Evolutionary conservation across 2,329 filamentous ascomycete genomes (phyloP).

Genomic region (Phaeosphaeriaceae sp.): DNA sequence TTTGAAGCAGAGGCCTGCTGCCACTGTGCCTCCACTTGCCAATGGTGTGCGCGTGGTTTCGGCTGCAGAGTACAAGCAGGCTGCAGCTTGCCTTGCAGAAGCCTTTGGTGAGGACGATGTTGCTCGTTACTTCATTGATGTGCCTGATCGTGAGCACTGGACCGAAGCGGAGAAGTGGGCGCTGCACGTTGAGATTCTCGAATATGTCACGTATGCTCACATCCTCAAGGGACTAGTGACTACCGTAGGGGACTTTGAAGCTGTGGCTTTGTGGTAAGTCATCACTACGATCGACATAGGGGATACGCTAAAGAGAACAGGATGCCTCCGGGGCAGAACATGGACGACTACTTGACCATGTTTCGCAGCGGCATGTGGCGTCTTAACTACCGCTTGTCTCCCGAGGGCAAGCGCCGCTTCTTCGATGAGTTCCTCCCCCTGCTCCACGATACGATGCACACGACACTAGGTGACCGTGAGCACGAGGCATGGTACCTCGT

Average conservation of each 20-base stretch:
- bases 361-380: conserved; percentile 81
- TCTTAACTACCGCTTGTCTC: conserved; percentile 75
- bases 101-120: conserved; percentile 80
- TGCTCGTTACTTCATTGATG: conserved; percentile 76
- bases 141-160: conserved; percentile 70
- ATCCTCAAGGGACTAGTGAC: conserved; percentile 77
- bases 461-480: conserved; percentile 73
- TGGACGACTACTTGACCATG: conserved; percentile 76
- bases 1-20: conserved; percentile 34
- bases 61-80: conserved; percentile 74
- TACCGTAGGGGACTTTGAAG: conserved; percentile 78
- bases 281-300: background rate
- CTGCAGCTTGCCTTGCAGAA: conserved; percentile 75
- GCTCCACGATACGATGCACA: conserved; percentile 74
- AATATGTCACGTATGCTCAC: conserved; percentile 79
- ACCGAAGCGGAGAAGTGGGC: conserved; percentile 75
- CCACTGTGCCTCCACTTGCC: conserved; percentile 30
- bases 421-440: conserved; percentile 79
- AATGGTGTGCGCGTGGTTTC: conserved; percentile 69
- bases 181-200: conserved; percentile 78
- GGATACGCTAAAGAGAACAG: conserved; percentile 50
- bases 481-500: conserved; percentile 80
- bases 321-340: conserved; percentile 77
- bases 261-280: conserved; percentile 78
- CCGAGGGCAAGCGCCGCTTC: conserved; percentile 76